Evolutionary conservation across 768 basidiomycete genomes (phyloP).

Genomic region (Nidularia pulvinata): DNA sequence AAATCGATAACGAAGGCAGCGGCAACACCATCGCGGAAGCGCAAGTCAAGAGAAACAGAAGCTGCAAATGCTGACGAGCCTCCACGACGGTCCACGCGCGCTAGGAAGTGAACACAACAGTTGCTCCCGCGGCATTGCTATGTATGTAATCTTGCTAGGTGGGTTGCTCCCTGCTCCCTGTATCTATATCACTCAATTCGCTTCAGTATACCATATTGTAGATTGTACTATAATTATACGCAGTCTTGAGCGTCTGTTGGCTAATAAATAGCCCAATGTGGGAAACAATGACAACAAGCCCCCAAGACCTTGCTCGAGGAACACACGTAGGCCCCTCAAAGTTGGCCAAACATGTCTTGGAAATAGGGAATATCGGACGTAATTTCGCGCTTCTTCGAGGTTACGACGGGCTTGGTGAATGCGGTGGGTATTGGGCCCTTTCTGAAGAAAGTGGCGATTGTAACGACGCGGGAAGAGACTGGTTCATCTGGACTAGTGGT

Average conservation of each 20-base stretch:
- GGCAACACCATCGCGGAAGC: constrained; percentile 6
- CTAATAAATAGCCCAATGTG: background rate
- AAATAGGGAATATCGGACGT: too few species aligned
- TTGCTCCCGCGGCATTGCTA: background rate
- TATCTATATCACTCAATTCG: background rate
- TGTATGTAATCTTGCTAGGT: background rate
- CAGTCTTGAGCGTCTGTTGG: background rate
- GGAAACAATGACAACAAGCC: background rate
- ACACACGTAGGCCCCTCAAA: too few species aligned
- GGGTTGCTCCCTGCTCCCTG: background rate
- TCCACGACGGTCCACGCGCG: constrained; percentile 9
- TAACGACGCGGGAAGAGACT: constrained; percentile 18
- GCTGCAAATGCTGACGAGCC: background rate
- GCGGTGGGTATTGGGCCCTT: constrained; percentile 19
- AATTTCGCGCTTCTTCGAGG: background rate
- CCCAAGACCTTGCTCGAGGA: too few species aligned
- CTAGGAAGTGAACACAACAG: constrained; percentile 7
- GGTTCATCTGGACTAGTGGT: constrained; percentile 1
- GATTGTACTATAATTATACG: background rate
- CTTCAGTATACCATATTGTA: background rate
- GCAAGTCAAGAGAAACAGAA: background rate
- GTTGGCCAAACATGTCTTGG: background rate
- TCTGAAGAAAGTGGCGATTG: constrained; percentile 20
- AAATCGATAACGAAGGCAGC: constrained; percentile 2
- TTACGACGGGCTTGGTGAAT: constrained; percentile 9